Evolutionary conservation across 1,284 basidiomycete species (phyloP).

Genomic region (Meira miltonrushii): DNA sequence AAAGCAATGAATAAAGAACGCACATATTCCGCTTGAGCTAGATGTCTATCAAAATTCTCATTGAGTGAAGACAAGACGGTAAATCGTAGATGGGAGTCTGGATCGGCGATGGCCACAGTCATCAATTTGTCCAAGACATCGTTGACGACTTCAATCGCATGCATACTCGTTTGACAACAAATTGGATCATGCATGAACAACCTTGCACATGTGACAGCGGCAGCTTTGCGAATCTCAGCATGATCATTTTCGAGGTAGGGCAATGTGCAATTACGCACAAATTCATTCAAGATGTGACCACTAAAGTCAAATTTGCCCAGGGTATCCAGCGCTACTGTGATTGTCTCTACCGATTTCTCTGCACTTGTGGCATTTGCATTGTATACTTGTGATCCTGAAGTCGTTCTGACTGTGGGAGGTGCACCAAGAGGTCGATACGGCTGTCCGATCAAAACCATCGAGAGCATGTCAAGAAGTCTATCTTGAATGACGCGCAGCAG

Average conservation of each 20-base stretch:
- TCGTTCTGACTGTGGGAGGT: slow-evolving; percentile 20
- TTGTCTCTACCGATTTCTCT: slow-evolving; percentile 57
- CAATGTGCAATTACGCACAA: slow-evolving; percentile 84
- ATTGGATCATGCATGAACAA: slow-evolving; percentile 88
- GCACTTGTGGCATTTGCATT: slow-evolving; percentile 1
- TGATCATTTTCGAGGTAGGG: slow-evolving; percentile 93
- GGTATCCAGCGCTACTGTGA: slow-evolving; percentile 80
- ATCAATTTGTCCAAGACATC: slow-evolving; percentile 95
- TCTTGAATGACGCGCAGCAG: slow-evolving; percentile 88
- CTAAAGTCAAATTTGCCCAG: slow-evolving; percentile 90
- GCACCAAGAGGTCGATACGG: slow-evolving; percentile 48
- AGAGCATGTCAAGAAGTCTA: slow-evolving; percentile 52
- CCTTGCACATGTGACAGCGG: slow-evolving; percentile 86
- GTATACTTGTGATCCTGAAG: slow-evolving; percentile 13
- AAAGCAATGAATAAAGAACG: slow-evolving; percentile 93
- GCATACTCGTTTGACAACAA: slow-evolving; percentile 89
- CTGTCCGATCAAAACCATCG: slow-evolving; percentile 43
- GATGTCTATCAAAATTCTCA: slow-evolving; percentile 91
- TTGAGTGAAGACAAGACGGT: slow-evolving; percentile 78
- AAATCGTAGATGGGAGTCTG: slow-evolving; percentile 54
- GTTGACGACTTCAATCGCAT: slow-evolving; percentile 95
- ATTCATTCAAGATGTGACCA: slow-evolving; percentile 84
- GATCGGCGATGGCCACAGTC: slow-evolving; percentile 94
- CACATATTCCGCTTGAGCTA: slow-evolving; percentile 98
- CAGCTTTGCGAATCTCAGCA: slow-evolving; percentile 79